Percentiles rank a stretch among this genome's conserved stretches.
Evolutionary conservation across 106 monocot species (phyloP).

Genomic region (Dioscorea alata): DNA sequence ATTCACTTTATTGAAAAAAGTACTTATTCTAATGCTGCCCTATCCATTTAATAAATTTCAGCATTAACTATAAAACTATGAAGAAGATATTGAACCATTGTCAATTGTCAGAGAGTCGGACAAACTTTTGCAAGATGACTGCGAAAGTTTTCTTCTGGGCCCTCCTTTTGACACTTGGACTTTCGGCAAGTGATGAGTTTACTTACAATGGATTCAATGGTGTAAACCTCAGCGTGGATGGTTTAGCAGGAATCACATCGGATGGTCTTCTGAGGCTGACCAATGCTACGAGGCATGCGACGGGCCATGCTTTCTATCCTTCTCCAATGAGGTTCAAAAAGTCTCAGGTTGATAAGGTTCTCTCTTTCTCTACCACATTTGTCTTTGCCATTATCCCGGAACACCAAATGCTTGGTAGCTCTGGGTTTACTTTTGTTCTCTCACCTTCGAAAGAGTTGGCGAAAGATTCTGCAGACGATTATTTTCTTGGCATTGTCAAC

Average conservation of each 20-base stretch:
- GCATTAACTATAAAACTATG: neutral
- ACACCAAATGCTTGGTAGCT: neutral
- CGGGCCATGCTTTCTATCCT: neutral
- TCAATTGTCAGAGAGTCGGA: neutral
- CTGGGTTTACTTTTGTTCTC: neutral
- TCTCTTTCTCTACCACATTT: neutral
- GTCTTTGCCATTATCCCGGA: constrained; percentile 5
- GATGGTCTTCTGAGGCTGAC: constrained; percentile 2
- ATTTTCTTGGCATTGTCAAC: constrained; percentile 1
- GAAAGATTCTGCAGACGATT: neutral
- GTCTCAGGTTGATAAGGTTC: neutral
- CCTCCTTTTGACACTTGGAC: neutral
- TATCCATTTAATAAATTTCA: neutral
- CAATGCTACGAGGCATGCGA: neutral
- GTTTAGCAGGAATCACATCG: neutral
- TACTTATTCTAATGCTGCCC: neutral
- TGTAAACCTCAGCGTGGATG: neutral
- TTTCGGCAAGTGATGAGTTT: neutral
- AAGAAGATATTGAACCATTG: neutral
- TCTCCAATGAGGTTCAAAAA: neutral
- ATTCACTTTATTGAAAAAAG: no score
- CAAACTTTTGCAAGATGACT: neutral
- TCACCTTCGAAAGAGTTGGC: neutral
- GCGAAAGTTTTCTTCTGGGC: neutral
- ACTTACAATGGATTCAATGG: constrained; percentile 12